Evolutionary conservation across 1,284 basidiomycete genomes (phyloP).

Genomic region (Tilletia setariae): DNA sequence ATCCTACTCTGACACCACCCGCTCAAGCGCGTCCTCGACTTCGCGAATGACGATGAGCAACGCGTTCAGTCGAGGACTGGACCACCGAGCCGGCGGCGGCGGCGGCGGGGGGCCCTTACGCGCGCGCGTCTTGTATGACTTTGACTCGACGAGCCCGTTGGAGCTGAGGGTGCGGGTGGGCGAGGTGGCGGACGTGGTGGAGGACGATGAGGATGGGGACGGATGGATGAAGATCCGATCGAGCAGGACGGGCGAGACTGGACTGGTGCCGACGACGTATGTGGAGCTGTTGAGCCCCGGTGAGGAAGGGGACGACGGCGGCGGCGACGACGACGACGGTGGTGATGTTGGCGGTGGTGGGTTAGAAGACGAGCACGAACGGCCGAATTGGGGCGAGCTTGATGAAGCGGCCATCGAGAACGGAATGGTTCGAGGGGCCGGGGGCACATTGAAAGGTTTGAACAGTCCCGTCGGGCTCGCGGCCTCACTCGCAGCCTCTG

Average conservation of each 20-base stretch:
- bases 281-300: slow-evolving; percentile 18
- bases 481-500: neutral
- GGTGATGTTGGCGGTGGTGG: neutral
- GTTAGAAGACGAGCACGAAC: neutral
- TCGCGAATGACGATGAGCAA: slow-evolving; percentile 6
- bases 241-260: slow-evolving; percentile 20
- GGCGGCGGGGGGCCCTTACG: neutral
- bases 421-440: neutral
- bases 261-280: slow-evolving; percentile 38
- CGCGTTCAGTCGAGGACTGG: neutral
- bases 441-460: neutral
- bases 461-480: neutral
- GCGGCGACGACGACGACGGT: neutral
- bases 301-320: neutral
- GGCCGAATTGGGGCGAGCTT: slow-evolving; percentile 2
- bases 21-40: too few species aligned
- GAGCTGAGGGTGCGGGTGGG: slow-evolving; percentile 36
- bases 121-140: slow-evolving; percentile 26
- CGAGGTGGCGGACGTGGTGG: slow-evolving; percentile 32
- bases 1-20: too few species aligned
- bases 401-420: slow-evolving; percentile 2
- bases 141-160: slow-evolving; percentile 35
- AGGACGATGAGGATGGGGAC: slow-evolving; percentile 32
- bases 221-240: slow-evolving; percentile 38
- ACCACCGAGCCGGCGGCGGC: too few species aligned